These are phyloP conservation scores for Aspergillus sp. DNA, from an alignment of 2,329 filamentous ascomycete genomes.

Conservation along the genomic window DNA sequence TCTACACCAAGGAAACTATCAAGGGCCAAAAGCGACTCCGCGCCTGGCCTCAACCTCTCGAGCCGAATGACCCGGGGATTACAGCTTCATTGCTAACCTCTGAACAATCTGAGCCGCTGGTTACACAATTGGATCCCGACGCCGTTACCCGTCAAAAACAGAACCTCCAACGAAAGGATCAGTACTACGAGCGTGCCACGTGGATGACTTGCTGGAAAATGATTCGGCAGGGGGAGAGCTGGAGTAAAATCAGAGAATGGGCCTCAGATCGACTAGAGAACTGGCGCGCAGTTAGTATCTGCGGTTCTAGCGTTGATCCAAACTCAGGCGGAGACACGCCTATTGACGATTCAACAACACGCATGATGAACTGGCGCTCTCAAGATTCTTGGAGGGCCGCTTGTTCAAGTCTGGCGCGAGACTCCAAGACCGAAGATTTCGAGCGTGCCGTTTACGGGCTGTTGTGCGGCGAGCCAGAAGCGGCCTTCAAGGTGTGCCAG, in stretches of 20 bases:
- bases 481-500: conserved; percentile 72
- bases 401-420: conserved; percentile 51
- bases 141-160: conserved; percentile 76
- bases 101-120: conserved; percentile 62
- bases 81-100: conserved; percentile 58
- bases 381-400: conserved; percentile 40
- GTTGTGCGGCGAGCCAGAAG: conserved; percentile 78
- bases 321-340: conserved; percentile 29
- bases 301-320: conserved; percentile 51
- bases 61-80: conserved; percentile 60
- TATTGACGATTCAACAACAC: conserved; percentile 37
- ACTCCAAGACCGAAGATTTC: conserved; percentile 69
- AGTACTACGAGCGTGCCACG: conserved; percentile 83
- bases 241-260: conserved; percentile 77
- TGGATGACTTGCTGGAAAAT: conserved; percentile 96
- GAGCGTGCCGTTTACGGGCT: conserved; percentile 89
- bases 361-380: conserved; percentile 43
- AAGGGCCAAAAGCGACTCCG: conserved; percentile 84
- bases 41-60: conserved; percentile 64
- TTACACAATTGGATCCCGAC: conserved; percentile 91
- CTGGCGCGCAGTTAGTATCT: conserved; percentile 84
- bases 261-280: conserved; percentile 80
- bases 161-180: conserved; percentile 75
- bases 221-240: conserved; percentile 76
- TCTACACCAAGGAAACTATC: conserved; percentile 85